Conservation (phyloP, 805 yeast genomes). For the Yarrowia porcina region DNA sequence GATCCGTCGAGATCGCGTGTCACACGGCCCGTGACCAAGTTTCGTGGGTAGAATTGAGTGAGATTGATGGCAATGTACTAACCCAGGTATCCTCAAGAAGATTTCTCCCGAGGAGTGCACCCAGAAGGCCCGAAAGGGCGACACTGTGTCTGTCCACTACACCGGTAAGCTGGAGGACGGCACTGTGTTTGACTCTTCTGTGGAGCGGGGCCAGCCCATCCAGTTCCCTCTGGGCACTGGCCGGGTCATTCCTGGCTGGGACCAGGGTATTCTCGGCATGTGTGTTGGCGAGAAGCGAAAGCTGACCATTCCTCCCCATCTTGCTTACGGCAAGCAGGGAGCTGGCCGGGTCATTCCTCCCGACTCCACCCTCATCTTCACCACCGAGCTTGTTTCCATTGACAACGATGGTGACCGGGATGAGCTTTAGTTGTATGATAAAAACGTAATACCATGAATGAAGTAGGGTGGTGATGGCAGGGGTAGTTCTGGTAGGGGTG, state of each 20-base stretch:
- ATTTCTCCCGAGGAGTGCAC: conserved; percentile 53
- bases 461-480: too few species aligned
- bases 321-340: conserved; percentile 72
- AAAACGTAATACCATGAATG: too few species aligned
- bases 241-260: conserved; percentile 88
- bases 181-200: conserved; percentile 70
- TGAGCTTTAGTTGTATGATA: conserved; percentile 9
- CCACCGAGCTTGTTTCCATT: conserved; percentile 61
- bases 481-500: too few species aligned
- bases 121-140: conserved; percentile 60
- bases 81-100: conserved; percentile 46
- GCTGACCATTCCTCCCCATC: conserved; percentile 69
- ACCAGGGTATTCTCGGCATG: conserved; percentile 75
- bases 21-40: neutral
- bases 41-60: too few species aligned
- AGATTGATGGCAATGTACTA: too few species aligned
- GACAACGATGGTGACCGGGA: conserved; percentile 37
- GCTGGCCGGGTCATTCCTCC: conserved; percentile 78
- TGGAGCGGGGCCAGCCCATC: conserved; percentile 61
- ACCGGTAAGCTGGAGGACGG: conserved; percentile 68
- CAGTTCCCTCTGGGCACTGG: conserved; percentile 72
- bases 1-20: too few species aligned
- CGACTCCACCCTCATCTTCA: conserved; percentile 66
- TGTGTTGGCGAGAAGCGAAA: conserved; percentile 85
- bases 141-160: conserved; percentile 71